Evolutionary conservation across 148 eudicot genomes (phyloP).

Genomic region (Rhododendron simsii): DNA sequence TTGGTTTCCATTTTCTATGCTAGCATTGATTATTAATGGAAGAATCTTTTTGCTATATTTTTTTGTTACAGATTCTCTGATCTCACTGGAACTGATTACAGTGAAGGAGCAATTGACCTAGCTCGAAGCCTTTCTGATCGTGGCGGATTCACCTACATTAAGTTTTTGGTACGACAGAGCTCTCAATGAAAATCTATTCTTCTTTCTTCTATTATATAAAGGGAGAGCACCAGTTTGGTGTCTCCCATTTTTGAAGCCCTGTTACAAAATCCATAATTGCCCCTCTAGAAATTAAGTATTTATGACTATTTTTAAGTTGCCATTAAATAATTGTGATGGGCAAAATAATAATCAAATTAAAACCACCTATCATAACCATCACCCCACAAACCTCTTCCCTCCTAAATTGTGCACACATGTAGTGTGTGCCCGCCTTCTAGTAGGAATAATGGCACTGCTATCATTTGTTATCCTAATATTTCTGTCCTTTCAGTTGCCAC

Average conservation of each 20-base stretch:
- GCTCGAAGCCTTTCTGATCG: slow-evolving; percentile 90
- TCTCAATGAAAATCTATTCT: background rate
- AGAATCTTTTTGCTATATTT: background rate
- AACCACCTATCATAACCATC: background rate
- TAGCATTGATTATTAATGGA: background rate
- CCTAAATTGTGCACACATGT: background rate
- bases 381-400: background rate
- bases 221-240: background rate
- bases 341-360: no score
- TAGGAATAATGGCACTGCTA: background rate
- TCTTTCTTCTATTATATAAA: no score
- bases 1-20: background rate
- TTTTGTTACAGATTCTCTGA: slow-evolving; percentile 70
- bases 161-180: slow-evolving; percentile 60
- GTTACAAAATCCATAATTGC: background rate
- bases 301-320: no score
- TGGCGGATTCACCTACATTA: slow-evolving; percentile 61
- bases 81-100: slow-evolving; percentile 91
- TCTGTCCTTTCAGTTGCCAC: background rate
- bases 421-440: background rate
- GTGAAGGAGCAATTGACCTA: slow-evolving; percentile 91
- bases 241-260: background rate
- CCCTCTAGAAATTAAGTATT: background rate
- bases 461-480: background rate
- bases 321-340: background rate